These are phyloP conservation scores for Talaromyces pinophilus DNA, from an alignment of 2,329 filamentous ascomycete species.

Conservation along the genomic window DNA sequence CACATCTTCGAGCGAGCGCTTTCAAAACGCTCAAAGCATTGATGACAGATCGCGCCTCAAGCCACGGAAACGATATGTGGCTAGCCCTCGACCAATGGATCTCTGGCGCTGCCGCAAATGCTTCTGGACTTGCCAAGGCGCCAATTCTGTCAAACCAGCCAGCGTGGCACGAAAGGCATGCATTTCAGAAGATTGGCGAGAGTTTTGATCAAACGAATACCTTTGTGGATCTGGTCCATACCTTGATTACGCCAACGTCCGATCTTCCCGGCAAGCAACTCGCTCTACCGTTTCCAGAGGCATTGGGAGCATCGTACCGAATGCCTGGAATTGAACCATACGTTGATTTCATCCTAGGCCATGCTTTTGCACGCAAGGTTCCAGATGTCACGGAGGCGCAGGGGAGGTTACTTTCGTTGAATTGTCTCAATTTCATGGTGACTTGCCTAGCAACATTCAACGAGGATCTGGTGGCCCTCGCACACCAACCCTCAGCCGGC, in stretches of 20 bases:
- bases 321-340: slow-evolving; percentile 88
- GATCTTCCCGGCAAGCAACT: slow-evolving; percentile 63
- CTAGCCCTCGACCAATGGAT: slow-evolving; percentile 76
- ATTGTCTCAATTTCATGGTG: slow-evolving; percentile 80
- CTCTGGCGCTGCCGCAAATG: slow-evolving; percentile 52
- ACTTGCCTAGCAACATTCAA: slow-evolving; percentile 85
- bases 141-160: slow-evolving; percentile 45
- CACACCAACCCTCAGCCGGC: slow-evolving; percentile 72
- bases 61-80: slow-evolving; percentile 76
- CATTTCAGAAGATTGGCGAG: slow-evolving; percentile 72
- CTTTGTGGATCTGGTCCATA: slow-evolving; percentile 75
- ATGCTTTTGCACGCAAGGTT: slow-evolving; percentile 69
- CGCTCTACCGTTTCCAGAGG: slow-evolving; percentile 81
- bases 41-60: slow-evolving; percentile 69
- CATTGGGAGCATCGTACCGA: slow-evolving; percentile 73
- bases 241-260: slow-evolving; percentile 64
- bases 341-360: slow-evolving; percentile 83
- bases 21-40: slow-evolving; percentile 77
- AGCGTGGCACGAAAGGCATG: slow-evolving; percentile 56
- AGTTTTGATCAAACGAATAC: slow-evolving; percentile 84
- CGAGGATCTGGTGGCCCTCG: slow-evolving; percentile 84
- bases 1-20: slow-evolving; percentile 76
- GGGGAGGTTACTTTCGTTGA: slow-evolving; percentile 70
- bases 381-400: slow-evolving; percentile 70
- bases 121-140: slow-evolving; percentile 50